Evolutionary conservation across 345 rosid genomes (phyloP), one percentile per base, ranked within the genome.

Genomic region (Pelargonium nanum): DNA sequence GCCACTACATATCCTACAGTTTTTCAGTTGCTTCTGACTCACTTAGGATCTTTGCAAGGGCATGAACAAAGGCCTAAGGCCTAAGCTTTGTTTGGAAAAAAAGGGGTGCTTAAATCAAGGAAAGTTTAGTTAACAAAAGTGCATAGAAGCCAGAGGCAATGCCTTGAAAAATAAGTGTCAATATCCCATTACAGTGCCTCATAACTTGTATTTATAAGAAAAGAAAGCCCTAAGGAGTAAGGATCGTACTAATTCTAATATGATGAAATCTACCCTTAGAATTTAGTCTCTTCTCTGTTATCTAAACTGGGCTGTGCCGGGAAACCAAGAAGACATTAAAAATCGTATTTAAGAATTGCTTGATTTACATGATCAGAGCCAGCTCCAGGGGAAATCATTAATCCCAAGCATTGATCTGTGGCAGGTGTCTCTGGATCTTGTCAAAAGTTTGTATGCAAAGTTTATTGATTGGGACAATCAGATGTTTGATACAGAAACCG

Each of bases 391-490:
- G 6, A 12, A 40, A 40, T n/a, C 48, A 40, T 40, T 17, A 40
- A 40, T 2, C 15, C 15, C 15, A 40, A 17, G 48, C 4, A 17
- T 19, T 56, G 23, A 9, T 9, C 22, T 62, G 53, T 74, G 61
- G 63, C 83, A 92, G 97, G 96, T 92, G 17, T 92, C 98, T 75
- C 76, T 92, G 74, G 98, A 92, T 84, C 80, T 92, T 57, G 95
- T 92, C 57, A 92, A 92, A 73, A 84, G 97, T 56, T 80, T 89
- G 65, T 92, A 92, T 74, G 98, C 98, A 48, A 89, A 92, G 72
- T 92, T 87, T 72, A 92, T 92, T 69, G 93, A 92, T 73, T 84
- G 95, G 97, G 95, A 87, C 71, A 66, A 69, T 60, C 80, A 89
- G 75, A 92, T 92, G 95, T 72, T 86, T 69, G 98, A 92, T 70